Percentiles rank a stretch among this genome's conserved stretches.
These are phyloP conservation scores for Gnetum montanum DNA, from an alignment of 75 land plant species.

Conservation along the genomic window DNA sequence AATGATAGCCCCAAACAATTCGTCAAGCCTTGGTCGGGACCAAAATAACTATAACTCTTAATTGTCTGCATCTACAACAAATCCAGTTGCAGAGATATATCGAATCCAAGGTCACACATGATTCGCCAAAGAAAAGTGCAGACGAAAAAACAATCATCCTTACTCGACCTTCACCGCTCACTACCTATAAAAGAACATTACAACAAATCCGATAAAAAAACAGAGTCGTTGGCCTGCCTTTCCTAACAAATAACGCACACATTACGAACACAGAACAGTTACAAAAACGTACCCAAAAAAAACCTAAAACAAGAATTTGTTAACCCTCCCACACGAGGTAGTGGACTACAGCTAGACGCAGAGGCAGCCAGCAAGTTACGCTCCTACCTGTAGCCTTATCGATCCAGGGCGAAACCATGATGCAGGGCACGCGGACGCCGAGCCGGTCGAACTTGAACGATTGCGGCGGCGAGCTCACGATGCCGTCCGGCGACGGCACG, in stretches of 20 bases:
- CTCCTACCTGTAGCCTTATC: slow-evolving; percentile 70
- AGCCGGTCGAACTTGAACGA: slow-evolving; percentile 64
- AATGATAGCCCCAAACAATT: too few relatives aligned
- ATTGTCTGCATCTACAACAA: too few relatives aligned
- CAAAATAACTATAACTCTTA: too few relatives aligned
- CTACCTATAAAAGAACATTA: too few relatives aligned
- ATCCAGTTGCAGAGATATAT: too few relatives aligned
- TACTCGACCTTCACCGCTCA: too few relatives aligned
- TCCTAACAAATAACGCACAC: background rate
- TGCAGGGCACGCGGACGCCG: slow-evolving; percentile 85
- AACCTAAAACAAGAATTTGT: background rate
- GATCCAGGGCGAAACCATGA: slow-evolving; percentile 82
- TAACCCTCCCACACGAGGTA: background rate
- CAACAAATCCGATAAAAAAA: background rate
- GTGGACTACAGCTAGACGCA: slow-evolving; percentile 1
- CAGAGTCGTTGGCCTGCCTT: background rate
- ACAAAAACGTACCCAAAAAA: background rate
- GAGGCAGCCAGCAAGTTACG: too few relatives aligned
- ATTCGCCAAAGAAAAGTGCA: too few relatives aligned
- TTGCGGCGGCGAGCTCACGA: slow-evolving; percentile 63
- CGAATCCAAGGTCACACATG: too few relatives aligned
- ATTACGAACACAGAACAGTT: background rate
- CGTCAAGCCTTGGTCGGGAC: too few relatives aligned
- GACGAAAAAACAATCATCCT: too few relatives aligned
- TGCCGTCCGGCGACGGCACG: slow-evolving; percentile 80